These are phyloP conservation scores for Verticillium nonalfalfae DNA, from an alignment of 2,329 filamentous ascomycete genomes.

Conservation along the genomic window DNA sequence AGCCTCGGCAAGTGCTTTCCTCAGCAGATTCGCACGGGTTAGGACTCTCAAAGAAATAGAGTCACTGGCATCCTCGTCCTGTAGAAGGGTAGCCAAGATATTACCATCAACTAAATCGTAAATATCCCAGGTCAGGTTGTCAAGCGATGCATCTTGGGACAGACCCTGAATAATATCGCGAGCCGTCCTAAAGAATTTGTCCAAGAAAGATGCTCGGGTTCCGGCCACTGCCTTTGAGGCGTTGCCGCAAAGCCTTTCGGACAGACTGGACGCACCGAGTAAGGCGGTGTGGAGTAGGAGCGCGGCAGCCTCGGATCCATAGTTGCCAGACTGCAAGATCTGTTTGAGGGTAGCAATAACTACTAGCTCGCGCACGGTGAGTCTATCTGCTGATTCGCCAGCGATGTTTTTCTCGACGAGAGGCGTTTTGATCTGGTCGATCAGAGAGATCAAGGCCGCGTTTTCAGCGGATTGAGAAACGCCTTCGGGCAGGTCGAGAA, in stretches of 20 bases:
- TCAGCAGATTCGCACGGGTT: not conserved
- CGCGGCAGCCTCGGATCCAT: not conserved
- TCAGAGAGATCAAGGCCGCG: not conserved
- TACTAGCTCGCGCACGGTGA: constrained; percentile 14
- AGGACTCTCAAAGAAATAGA: not conserved
- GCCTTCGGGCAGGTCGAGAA: not conserved
- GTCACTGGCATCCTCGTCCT: not conserved
- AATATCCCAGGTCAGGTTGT: constrained; percentile 16
- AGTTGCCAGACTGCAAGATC: not conserved
- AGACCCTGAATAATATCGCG: not conserved
- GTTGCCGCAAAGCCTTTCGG: not conserved
- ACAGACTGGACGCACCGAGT: not conserved
- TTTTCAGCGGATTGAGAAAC: not conserved
- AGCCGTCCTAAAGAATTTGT: not conserved
- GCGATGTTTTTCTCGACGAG: not conserved
- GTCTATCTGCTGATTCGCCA: not conserved
- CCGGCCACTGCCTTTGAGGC: not conserved
- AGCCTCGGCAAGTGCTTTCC: not conserved
- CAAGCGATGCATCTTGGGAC: not conserved
- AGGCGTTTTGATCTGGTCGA: not conserved
- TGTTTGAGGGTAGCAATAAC: constrained; percentile 6
- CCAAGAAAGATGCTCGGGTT: not conserved
- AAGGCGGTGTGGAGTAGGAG: not conserved
- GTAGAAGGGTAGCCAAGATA: constrained; percentile 14
- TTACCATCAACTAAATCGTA: constrained; percentile 26